Base-by-base conservation (phyloP, 2,329 filamentous ascomycete species). In the Hymenotorrendiella dingleyae region DNA sequence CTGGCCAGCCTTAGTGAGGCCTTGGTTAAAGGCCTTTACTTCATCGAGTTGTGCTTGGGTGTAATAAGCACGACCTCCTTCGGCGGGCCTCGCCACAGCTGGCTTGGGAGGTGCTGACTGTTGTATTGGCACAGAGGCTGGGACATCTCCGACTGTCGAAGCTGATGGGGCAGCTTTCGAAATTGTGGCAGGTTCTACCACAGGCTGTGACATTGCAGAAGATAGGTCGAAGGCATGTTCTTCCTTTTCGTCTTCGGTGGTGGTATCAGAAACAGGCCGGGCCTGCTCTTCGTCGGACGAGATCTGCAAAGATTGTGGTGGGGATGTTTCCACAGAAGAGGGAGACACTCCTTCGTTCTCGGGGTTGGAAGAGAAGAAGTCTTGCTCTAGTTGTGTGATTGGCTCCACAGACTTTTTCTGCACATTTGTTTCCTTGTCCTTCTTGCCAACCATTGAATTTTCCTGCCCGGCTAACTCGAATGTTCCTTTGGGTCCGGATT, bases 41-140 rank as follows among this genome's bases (percentile, higher is more conserved):
- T 54, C 53, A 10, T 54, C 50, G 33, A 54, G 40, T 32, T 54
- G 50, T 39, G 40, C 46, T 42, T 54, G 40, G 23, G 52, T 51
- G 12, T 50, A 52, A 17, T 41, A 22, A 11, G 54, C 39, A 4
- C 52, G 34, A 17, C 48, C 48, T 4, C 48, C 49, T n/a, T 42
- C 35, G 9, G 19, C 16, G 4, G 46, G 50, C 5, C 24, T 38
- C 22, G 17, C 17, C 9, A 23, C 17, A 7, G 38, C 26, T 4
- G 39, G 34, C 26, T 45, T 33, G 6, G 29, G 12, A 11, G 35
- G 2, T 2, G 14, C 12, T 20, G 35, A 19, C n/a, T n/a, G n/a
- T n/a, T n/a, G n/a, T n/a, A n/a, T n/a, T n/a, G n/a, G n/a, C n/a
- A n/a, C n/a, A n/a, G n/a, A n/a, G n/a, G n/a, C n/a, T n/a, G n/a